These are phyloP conservation scores for Acanthamoeba healyi DNA, from an alignment of 208 protist species.

Conservation along the genomic window DNA sequence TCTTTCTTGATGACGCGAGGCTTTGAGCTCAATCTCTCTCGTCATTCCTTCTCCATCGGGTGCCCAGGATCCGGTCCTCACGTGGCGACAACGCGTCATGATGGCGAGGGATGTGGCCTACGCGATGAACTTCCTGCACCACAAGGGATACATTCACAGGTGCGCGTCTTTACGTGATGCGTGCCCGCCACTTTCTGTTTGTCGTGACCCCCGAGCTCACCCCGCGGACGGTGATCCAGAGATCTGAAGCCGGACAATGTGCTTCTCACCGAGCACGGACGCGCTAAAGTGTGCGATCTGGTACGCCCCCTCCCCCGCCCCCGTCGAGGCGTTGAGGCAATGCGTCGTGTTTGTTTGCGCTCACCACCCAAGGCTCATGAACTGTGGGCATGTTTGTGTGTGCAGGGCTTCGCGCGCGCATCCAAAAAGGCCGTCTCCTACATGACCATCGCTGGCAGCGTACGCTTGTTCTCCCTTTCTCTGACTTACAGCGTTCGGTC, in stretches of 20 bases:
- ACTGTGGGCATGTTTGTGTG: background rate
- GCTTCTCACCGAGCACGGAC: conserved; percentile 13
- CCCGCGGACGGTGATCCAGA: no score
- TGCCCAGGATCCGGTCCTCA: background rate
- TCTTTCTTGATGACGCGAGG: background rate
- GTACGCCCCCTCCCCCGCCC: background rate
- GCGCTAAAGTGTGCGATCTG: conserved; percentile 51
- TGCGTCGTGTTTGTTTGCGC: no score
- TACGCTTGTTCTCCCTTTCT: background rate
- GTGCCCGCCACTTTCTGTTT: no score
- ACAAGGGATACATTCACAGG: conserved; percentile 56
- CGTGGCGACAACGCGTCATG: conserved; percentile 3
- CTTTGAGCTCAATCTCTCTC: no score
- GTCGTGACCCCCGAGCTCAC: no score
- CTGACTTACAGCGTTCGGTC: no score
- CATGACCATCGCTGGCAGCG: conserved; percentile 47
- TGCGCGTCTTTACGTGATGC: background rate
- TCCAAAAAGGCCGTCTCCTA: background rate
- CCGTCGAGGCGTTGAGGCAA: no score
- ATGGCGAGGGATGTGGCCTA: conserved; percentile 31
- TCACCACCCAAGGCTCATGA: background rate
- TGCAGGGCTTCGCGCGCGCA: conserved; percentile 21
- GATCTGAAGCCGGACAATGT: conserved; percentile 53
- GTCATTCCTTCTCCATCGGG: no score
- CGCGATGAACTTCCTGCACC: conserved; percentile 50